Base-by-base conservation (phyloP, 1,139 yeast species). In the Debaryomyces nepalensis region DNA sequence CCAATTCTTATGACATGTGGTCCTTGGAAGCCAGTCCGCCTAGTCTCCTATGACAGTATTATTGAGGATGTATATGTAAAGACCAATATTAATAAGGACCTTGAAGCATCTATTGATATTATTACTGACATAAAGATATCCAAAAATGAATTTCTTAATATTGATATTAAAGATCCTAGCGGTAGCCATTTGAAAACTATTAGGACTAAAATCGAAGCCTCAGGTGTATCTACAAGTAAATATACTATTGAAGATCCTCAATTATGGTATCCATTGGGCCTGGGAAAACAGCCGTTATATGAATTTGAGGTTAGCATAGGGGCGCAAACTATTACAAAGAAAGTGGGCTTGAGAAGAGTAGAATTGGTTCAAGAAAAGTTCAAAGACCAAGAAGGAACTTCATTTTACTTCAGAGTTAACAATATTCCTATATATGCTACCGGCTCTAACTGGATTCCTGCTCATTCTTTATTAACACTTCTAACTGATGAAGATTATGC, bases 361-460 rank as follows among this genome's bases (percentile, higher is more conserved):
- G 70, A 71, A 48, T 57, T 75, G 24, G 59, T 73, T 8, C 72
- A 74, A 46, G 66, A 66, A 29, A 50, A 58, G 1, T 46, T 68
- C n/a, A 33, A 38, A 1, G 65, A 54, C 9, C 59, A 63, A 34
- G 49, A 45, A 15, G 79, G 79, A 0, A 50, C 61, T 2, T 55
- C 65, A 9, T 75, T 75, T 50, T 75, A 67, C 50, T 73, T 75
- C 55, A 57, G 55, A 37, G 55, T 75, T 40, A 75, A 75, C 49
- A 57, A 62, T 39, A 50, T 61, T 15, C 71, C 77, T 4, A 51
- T 70, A 5, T 75, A 62, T 45, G 46, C 57, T 24, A 51, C 61
- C 19, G 80, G 80, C 0, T 66, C 75, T 5, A 68, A 72, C 52
- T 75, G 80, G 80, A 75, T 75, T 31, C 80, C 80, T 0, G 69